Evolutionary conservation across 805 yeast genomes (phyloP).

Genomic region (Candida insectorum): DNA sequence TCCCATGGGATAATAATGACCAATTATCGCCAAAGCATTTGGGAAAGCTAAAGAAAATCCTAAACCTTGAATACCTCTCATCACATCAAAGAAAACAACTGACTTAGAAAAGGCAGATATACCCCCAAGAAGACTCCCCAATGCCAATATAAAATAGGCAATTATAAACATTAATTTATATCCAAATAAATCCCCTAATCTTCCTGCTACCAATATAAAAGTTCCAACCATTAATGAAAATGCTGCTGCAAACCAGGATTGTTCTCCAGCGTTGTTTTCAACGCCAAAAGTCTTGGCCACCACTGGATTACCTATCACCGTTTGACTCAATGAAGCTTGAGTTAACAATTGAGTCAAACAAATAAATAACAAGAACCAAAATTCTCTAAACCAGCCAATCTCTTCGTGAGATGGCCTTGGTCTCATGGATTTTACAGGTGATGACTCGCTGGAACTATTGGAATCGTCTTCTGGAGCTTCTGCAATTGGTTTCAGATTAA

Average conservation of each 20-base stretch:
- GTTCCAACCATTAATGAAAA: conserved; percentile 35
- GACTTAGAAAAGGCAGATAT: conserved; percentile 22
- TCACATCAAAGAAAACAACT: conserved; percentile 22
- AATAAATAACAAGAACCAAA: conserved; percentile 19
- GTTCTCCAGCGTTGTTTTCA: conserved; percentile 22
- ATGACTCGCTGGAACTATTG: too few species aligned
- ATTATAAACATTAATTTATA: conserved; percentile 25
- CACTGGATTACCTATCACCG: conserved; percentile 16
- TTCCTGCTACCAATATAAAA: conserved; percentile 30
- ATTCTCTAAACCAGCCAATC: conserved; percentile 20
- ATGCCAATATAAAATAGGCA: conserved; percentile 21
- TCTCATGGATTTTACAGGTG: too few species aligned
- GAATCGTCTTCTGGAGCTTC: too few species aligned
- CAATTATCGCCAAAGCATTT: conserved; percentile 30
- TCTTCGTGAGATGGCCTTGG: conserved; percentile 19
- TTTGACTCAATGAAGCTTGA: conserved; percentile 28
- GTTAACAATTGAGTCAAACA: conserved; percentile 27
- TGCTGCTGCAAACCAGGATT: conserved; percentile 34
- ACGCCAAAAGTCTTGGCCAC: conserved; percentile 24
- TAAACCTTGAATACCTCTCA: conserved; percentile 32
- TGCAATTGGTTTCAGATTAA: too few species aligned
- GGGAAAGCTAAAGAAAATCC: conserved; percentile 35
- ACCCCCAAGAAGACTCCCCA: conserved; percentile 23
- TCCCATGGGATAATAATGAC: conserved; percentile 25
- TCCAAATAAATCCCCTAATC: conserved; percentile 34